A percentile compares a stretch with the other conserved stretches of the same genome.
phyloP scores from a whole-genome alignment of 352 stramenopile species.

The Pythium sp. region DNA sequence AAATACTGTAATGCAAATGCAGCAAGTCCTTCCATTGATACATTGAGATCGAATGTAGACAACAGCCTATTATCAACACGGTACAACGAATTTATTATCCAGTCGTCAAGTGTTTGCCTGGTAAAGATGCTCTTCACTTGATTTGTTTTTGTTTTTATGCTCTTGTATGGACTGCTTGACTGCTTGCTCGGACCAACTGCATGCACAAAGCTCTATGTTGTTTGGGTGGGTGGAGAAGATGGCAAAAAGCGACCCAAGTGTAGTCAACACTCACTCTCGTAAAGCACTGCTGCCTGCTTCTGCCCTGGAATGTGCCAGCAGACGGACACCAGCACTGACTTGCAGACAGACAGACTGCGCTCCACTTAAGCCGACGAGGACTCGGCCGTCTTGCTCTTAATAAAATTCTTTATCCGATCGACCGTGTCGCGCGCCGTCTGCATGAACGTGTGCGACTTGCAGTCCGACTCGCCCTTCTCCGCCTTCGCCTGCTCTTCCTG shows the following conservation, averaged over 20 bases:
- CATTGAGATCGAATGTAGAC: neutral
- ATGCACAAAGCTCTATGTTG: conserved; percentile 16
- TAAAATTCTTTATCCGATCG: conserved; percentile 88
- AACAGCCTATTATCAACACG: neutral
- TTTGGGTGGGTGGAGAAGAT: neutral
- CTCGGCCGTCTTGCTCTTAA: conserved; percentile 57
- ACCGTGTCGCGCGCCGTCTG: conserved; percentile 80
- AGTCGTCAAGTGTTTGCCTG: neutral
- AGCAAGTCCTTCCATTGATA: too few relatives aligned
- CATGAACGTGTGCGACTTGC: conserved; percentile 83
- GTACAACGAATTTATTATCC: neutral
- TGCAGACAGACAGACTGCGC: too few relatives aligned
- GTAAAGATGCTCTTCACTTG: neutral
- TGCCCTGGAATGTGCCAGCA: too few relatives aligned
- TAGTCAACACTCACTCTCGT: neutral
- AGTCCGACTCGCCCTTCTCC: conserved; percentile 66
- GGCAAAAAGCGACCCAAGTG: neutral
- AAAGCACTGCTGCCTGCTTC: too few relatives aligned
- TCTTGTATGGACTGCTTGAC: conserved; percentile 3
- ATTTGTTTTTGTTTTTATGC: neutral
- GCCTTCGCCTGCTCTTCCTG: conserved; percentile 79
- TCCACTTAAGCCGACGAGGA: conserved; percentile 6
- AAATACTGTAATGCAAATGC: neutral
- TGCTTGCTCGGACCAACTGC: neutral
- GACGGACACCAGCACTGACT: too few relatives aligned